Evolutionary conservation across 1,139 yeast genomes (phyloP).

Genomic region (Zygosaccharomyces pseudobailii): DNA sequence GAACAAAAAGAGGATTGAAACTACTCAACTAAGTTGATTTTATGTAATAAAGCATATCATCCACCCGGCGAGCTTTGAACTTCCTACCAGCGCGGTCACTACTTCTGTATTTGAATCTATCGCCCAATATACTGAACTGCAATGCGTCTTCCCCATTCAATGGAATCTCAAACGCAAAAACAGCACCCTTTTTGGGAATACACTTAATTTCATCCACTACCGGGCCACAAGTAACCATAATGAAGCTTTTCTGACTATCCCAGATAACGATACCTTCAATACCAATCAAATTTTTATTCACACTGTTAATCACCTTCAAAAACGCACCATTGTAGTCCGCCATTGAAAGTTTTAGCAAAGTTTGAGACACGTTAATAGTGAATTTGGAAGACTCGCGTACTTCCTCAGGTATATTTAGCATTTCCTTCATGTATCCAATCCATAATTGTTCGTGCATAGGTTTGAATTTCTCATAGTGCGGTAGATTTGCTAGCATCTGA

Average conservation of each 20-base stretch:
- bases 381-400: conserved; percentile 17
- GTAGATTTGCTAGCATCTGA: conserved; percentile 20
- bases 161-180: conserved; percentile 53
- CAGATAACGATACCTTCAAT: conserved; percentile 73
- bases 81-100: conserved; percentile 82
- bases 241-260: conserved; percentile 77
- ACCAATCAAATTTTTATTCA: conserved; percentile 59
- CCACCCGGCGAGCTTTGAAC: conserved; percentile 74
- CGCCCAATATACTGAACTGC: conserved; percentile 70
- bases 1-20: background rate
- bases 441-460: conserved; percentile 32
- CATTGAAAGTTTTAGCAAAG: conserved; percentile 56
- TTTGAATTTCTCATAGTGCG: conserved; percentile 22
- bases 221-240: conserved; percentile 53
- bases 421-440: conserved; percentile 32
- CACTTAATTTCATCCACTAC: conserved; percentile 50
- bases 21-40: conserved; percentile 1
- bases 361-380: conserved; percentile 23
- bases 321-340: conserved; percentile 84
- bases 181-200: conserved; percentile 56
- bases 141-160: conserved; percentile 36
- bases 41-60: conserved; percentile 43
- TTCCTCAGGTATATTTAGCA: conserved; percentile 22
- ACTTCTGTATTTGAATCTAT: conserved; percentile 69
- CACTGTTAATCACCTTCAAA: conserved; percentile 54